Evolutionary conservation across 2,329 filamentous ascomycete species (phyloP).

Genomic region (Escovopsis sp.): DNA sequence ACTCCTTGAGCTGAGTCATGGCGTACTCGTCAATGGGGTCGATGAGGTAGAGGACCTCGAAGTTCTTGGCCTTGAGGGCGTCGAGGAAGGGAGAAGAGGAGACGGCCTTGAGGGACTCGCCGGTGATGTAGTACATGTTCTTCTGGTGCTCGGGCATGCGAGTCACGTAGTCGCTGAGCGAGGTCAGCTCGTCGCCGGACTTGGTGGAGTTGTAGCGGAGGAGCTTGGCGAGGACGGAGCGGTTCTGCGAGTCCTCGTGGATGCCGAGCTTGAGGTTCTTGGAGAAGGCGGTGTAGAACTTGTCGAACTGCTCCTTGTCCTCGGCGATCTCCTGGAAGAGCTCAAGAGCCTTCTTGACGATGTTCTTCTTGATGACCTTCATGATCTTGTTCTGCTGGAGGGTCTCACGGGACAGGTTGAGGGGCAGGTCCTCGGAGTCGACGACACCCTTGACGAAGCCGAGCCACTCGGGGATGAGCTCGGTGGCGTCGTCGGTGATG

Average conservation of each 20-base stretch:
- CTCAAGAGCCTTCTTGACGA: conserved; percentile 99
- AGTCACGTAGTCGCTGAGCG: conserved; percentile 91
- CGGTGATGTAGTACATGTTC: conserved; percentile 99
- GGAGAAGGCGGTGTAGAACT: conserved; percentile 98
- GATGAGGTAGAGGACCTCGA: conserved; percentile 97
- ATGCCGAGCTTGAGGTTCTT: conserved; percentile 99
- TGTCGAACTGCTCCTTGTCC: conserved; percentile 99
- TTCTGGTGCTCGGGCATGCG: conserved; percentile 99
- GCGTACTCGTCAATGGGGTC: conserved; percentile 99
- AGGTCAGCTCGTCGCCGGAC: conserved; percentile 91
- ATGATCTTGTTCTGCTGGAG: conserved; percentile 99
- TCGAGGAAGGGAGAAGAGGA: conserved; percentile 98
- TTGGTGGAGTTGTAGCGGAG: conserved; percentile 98
- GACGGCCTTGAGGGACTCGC: conserved; percentile 97
- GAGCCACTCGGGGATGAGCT: conserved; percentile 98
- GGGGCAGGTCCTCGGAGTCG: conserved; percentile 97
- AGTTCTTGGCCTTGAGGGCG: conserved; percentile 96
- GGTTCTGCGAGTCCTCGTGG: conserved; percentile 99
- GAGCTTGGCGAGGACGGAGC: conserved; percentile 82
- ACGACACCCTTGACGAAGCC: conserved; percentile 99
- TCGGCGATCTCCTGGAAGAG: conserved; percentile 98
- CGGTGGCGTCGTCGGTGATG: conserved; percentile 98
- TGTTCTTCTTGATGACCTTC: conserved; percentile 99
- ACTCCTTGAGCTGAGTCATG: conserved; percentile 99
- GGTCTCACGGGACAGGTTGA: conserved; percentile 99